Conservation (phyloP, 2,329 filamentous ascomycete genomes). For the Epichloe gansuensis region DNA sequence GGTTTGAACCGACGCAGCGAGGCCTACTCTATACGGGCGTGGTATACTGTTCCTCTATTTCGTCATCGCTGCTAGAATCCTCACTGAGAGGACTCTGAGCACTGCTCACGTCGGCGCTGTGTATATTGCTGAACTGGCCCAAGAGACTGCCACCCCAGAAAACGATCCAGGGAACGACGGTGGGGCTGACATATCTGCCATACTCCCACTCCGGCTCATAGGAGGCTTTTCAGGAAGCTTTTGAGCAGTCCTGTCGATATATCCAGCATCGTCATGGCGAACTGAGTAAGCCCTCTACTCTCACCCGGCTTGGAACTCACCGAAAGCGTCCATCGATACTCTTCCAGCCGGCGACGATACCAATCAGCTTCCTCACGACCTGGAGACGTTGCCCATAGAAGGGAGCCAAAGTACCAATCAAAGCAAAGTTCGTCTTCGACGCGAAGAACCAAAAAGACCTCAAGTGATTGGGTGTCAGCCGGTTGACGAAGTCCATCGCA, state of each 20-base stretch:
- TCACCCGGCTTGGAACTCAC: constrained; percentile 66
- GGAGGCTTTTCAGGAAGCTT: constrained; percentile 60
- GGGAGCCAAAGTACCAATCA: constrained; percentile 89
- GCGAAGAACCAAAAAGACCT: constrained; percentile 90
- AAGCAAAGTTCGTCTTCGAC: constrained; percentile 79
- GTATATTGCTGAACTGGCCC: constrained; percentile 30
- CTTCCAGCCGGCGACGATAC: constrained; percentile 71
- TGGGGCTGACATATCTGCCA: constrained; percentile 31
- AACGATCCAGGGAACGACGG: constrained; percentile 15
- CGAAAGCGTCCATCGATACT: constrained; percentile 89
- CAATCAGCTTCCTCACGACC: constrained; percentile 84
- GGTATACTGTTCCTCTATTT: constrained; percentile 29
- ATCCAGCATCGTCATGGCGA: constrained; percentile 69
- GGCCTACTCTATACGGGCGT: constrained; percentile 11
- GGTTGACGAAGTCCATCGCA: constrained; percentile 95
- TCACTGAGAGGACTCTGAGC: constrained; percentile 38
- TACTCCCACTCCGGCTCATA: constrained; percentile 43
- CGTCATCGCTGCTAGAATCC: constrained; percentile 43
- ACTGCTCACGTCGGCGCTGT: constrained; percentile 36
- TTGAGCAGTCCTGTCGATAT: constrained; percentile 58
- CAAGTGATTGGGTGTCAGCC: constrained; percentile 73
- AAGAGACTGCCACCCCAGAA: constrained; percentile 23
- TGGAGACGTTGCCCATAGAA: constrained; percentile 81
- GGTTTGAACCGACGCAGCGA: neutral
- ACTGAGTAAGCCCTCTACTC: constrained; percentile 46